Evolutionary conservation across 2,329 filamentous ascomycete species (phyloP).

Genomic region (Orbilia quercus): DNA sequence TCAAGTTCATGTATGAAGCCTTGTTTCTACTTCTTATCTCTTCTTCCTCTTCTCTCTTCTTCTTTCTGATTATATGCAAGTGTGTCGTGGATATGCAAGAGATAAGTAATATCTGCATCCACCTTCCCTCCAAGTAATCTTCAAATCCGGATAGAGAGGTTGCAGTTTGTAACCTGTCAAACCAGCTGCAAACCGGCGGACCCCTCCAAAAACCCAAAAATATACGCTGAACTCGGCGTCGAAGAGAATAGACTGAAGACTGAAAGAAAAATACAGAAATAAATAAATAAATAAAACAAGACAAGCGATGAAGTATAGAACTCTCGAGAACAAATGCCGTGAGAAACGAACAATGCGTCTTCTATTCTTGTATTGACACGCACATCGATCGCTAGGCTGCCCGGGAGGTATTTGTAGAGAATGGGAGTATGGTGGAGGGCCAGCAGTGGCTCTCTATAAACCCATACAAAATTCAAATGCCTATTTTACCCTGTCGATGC

Average conservation of each 20-base stretch:
- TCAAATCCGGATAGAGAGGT: slow-evolving; percentile 43
- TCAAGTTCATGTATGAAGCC: slow-evolving; percentile 47
- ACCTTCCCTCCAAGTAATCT: slow-evolving; percentile 54
- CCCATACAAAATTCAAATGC: slow-evolving; percentile 46
- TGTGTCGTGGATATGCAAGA: slow-evolving; percentile 56
- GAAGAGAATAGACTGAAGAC: background rate
- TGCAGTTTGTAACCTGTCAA: slow-evolving; percentile 41
- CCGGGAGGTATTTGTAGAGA: slow-evolving; percentile 43
- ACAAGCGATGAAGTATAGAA: too few relatives aligned
- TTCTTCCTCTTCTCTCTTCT: too few relatives aligned
- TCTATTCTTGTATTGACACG: slow-evolving; percentile 42
- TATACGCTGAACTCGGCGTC: background rate
- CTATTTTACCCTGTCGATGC: slow-evolving; percentile 54
- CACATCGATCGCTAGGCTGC: slow-evolving; percentile 35
- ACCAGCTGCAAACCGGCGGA: slow-evolving; percentile 25
- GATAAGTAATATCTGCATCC: slow-evolving; percentile 55
- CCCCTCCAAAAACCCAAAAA: slow-evolving; percentile 3
- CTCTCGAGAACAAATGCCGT: slow-evolving; percentile 11
- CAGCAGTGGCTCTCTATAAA: slow-evolving; percentile 44
- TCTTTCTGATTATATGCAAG: slow-evolving; percentile 42
- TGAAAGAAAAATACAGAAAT: slow-evolving; percentile 14
- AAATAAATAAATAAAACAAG: slow-evolving; percentile 22
- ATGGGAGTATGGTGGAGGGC: slow-evolving; percentile 14
- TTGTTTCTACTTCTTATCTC: slow-evolving; percentile 12
- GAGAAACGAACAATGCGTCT: slow-evolving; percentile 29